Base-by-base conservation (phyloP, 306 rosid species). In the Cucumis hystrix region DNA sequence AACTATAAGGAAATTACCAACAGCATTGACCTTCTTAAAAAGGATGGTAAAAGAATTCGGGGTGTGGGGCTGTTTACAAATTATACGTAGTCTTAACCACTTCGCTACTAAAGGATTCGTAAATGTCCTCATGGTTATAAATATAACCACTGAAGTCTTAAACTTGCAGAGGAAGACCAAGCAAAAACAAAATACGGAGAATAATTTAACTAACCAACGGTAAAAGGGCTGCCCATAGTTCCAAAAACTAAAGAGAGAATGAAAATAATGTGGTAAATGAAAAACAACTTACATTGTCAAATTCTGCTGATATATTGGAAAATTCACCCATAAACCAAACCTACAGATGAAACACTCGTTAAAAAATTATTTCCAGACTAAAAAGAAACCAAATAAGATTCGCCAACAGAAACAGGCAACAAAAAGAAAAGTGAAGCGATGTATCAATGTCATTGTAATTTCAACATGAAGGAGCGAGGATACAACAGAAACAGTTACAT, bases 251-350 rank as follows among this genome's bases (percentile, higher is more conserved):
- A 12, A 71, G 61, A 5, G 18, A 72, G 60, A 49, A 28, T 21
- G 69, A 56, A 28, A 47, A 39, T 52, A 13, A 64, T 20, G 54
- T 56, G 72, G 55, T 77, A 41, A 17, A 41, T 81, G 51, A 16
- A 41, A 76, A 73, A 57, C 47, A 49, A 84, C 97, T 86, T 86
- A 92, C 99, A 79, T 84, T 87, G 83, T 95, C 96, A 51, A 95
- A 95, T 84, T 92, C 92, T 6, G 82, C 86, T 25, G 98, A 92
- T 67, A 92, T 88, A 86, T 92, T 96, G 79, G 96, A 89, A 79
- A 89, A 88, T 82, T 87, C 84, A 8, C 99, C 98, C 99, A 95
- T 95, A 82, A 90, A 92, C 89, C 97, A 87, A 84, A 95, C 98
- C 98, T 95, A 80, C 86, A 91, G 21, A 86, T 79, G 43, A 30